Evolutionary conservation across 257 asterid genomes (phyloP).

Genomic region (Gentiana dahurica): DNA sequence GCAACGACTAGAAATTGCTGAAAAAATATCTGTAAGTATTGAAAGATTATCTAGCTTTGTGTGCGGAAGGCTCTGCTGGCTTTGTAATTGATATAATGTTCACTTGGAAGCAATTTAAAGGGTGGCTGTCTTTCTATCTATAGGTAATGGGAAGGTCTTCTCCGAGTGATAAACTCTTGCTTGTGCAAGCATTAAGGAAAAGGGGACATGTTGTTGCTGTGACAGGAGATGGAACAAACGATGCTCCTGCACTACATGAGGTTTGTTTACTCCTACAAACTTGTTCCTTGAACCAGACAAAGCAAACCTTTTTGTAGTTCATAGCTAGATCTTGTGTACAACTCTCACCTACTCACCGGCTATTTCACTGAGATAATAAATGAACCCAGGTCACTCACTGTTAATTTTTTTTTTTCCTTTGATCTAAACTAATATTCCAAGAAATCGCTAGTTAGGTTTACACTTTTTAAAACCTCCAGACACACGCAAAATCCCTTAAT

Average conservation of each 20-base stretch:
- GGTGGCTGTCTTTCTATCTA: not conserved
- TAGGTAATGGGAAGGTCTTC: slow-evolving; percentile 99
- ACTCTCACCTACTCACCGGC: too few species aligned
- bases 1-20: slow-evolving; percentile 61
- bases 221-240: slow-evolving; percentile 98
- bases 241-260: slow-evolving; percentile 99
- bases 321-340: not conserved
- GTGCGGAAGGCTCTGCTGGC: not conserved
- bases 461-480: too few species aligned
- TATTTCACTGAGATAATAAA: too few species aligned
- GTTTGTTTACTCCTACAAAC: slow-evolving; percentile 25
- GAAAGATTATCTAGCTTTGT: slow-evolving; percentile 2
- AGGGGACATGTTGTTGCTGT: slow-evolving; percentile 93
- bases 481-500: too few species aligned
- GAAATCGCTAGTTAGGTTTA: too few species aligned
- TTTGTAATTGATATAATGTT: not conserved
- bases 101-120: not conserved
- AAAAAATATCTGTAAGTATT: slow-evolving; percentile 71
- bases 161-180: slow-evolving; percentile 88
- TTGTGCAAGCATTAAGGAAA: slow-evolving; percentile 92
- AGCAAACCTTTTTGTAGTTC: not conserved
- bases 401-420: too few species aligned
- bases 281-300: not conserved
- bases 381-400: too few species aligned
- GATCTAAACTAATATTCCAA: too few species aligned